phyloP scores from a whole-genome alignment of 2,329 filamentous ascomycete genomes.

The Aspergillus fischeri region DNA sequence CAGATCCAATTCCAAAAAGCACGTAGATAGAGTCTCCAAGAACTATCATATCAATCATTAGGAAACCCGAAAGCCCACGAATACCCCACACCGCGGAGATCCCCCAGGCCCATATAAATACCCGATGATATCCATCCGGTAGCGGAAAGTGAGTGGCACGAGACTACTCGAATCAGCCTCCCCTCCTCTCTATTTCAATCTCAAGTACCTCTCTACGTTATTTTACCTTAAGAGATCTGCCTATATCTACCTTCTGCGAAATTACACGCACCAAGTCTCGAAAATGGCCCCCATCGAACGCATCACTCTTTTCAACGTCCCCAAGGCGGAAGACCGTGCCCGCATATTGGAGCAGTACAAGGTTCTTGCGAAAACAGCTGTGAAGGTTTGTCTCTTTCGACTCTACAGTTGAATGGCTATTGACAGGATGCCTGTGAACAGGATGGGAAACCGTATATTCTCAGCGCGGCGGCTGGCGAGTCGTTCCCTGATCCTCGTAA shows the following conservation, averaged over 20 bases:
- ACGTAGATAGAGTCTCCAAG: neutral
- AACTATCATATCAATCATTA: too few relatives aligned
- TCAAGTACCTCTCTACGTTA: neutral
- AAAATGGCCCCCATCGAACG: slow-evolving; percentile 44
- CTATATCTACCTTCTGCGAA: neutral
- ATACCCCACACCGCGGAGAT: neutral
- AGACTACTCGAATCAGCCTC: neutral
- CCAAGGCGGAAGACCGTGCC: slow-evolving; percentile 42
- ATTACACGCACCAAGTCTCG: neutral
- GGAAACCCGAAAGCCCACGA: neutral
- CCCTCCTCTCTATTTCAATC: neutral
- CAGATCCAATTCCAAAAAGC: neutral
- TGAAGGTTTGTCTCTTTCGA: slow-evolving; percentile 34
- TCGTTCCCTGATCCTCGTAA: slow-evolving; percentile 56
- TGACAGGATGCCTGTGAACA: slow-evolving; percentile 26
- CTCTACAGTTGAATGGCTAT: neutral
- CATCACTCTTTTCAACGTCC: slow-evolving; percentile 53
- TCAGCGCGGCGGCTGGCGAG: slow-evolving; percentile 52
- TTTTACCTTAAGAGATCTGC: neutral
- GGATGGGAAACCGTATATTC: slow-evolving; percentile 69
- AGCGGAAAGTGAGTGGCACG: neutral
- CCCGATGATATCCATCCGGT: neutral
- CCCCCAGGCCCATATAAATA: neutral
- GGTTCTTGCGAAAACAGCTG: slow-evolving; percentile 39
- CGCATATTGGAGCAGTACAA: slow-evolving; percentile 45